phyloP scores from a whole-genome alignment of 2,329 filamentous ascomycete species.

The Fusarium goolgardi region DNA sequence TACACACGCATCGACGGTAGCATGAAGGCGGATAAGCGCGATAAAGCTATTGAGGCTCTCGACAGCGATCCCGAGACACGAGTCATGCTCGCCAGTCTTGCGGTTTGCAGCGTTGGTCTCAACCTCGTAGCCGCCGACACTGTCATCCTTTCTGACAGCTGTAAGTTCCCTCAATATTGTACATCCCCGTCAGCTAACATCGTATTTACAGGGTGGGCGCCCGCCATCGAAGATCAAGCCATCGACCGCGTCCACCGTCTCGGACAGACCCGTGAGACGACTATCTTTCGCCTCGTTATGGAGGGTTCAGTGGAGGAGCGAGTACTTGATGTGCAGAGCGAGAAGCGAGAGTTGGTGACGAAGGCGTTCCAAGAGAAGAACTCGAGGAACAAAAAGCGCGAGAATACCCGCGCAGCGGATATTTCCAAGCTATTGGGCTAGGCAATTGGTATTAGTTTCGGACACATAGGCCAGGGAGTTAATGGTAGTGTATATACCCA shows the following conservation, averaged over 20 bases:
- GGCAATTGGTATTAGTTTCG: not conserved
- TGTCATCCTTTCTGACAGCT: constrained; percentile 84
- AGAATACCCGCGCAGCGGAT: constrained; percentile 68
- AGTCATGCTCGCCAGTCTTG: constrained; percentile 83
- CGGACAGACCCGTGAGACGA: constrained; percentile 82
- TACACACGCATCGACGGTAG: constrained; percentile 83
- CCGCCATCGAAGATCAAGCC: constrained; percentile 91
- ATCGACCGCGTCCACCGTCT: constrained; percentile 88
- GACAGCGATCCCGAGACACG: constrained; percentile 74
- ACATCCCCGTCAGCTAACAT: constrained; percentile 19
- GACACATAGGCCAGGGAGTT: constrained; percentile 7
- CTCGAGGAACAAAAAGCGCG: constrained; percentile 62
- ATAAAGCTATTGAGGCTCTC: constrained; percentile 75
- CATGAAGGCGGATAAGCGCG: constrained; percentile 78
- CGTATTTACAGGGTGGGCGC: constrained; percentile 77
- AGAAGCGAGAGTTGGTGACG: constrained; percentile 81
- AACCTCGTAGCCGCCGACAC: constrained; percentile 89
- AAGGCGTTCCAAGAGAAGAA: constrained; percentile 82
- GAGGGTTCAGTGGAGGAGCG: constrained; percentile 84
- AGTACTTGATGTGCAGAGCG: constrained; percentile 80
- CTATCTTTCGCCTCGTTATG: constrained; percentile 84
- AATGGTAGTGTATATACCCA: constrained; percentile 9
- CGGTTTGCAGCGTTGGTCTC: constrained; percentile 85
- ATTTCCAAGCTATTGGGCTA: constrained; percentile 61
- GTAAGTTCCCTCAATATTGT: constrained; percentile 51